Evolutionary conservation across 2,329 filamentous ascomycete species (phyloP).

Genomic region (Fusarium sp.): DNA sequence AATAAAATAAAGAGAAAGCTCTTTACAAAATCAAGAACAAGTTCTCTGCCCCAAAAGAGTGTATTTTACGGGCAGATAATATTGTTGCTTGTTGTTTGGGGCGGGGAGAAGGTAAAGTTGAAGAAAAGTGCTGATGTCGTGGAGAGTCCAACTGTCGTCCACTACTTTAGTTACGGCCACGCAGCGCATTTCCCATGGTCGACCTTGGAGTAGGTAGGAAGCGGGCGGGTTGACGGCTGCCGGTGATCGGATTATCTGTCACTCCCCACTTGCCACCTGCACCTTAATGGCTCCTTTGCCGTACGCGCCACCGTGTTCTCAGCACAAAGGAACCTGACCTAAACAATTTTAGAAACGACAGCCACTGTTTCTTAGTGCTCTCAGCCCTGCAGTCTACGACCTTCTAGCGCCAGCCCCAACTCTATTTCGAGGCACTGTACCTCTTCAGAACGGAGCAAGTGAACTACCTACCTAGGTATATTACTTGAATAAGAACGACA

Average conservation of each 20-base stretch:
- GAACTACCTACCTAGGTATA: no score
- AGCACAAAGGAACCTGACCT: neutral
- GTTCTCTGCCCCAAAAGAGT: conserved; percentile 25
- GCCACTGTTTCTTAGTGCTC: conserved; percentile 22
- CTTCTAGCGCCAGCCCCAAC: conserved; percentile 17
- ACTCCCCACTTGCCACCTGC: conserved; percentile 37
- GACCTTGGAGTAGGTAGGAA: neutral
- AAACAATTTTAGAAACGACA: conserved; percentile 26
- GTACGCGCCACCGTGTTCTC: conserved; percentile 50
- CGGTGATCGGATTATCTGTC: conserved; percentile 49
- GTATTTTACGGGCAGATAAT: conserved; percentile 22
- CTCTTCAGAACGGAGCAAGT: neutral
- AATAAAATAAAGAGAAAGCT: conserved; percentile 7
- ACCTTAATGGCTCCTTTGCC: conserved; percentile 25
- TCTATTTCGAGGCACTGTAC: conserved; percentile 7
- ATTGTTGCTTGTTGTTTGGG: conserved; percentile 2
- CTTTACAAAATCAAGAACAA: conserved; percentile 6
- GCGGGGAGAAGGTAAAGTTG: conserved; percentile 7
- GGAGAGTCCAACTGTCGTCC: conserved; percentile 17
- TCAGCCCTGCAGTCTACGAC: conserved; percentile 29
- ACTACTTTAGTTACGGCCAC: conserved; percentile 41
- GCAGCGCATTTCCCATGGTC: conserved; percentile 37
- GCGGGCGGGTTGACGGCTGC: conserved; percentile 24
- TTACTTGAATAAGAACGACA: neutral
- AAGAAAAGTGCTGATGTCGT: conserved; percentile 5